These are phyloP conservation scores for Salix koriyanagi DNA, from an alignment of 345 rosid species.

Conservation along the genomic window DNA sequence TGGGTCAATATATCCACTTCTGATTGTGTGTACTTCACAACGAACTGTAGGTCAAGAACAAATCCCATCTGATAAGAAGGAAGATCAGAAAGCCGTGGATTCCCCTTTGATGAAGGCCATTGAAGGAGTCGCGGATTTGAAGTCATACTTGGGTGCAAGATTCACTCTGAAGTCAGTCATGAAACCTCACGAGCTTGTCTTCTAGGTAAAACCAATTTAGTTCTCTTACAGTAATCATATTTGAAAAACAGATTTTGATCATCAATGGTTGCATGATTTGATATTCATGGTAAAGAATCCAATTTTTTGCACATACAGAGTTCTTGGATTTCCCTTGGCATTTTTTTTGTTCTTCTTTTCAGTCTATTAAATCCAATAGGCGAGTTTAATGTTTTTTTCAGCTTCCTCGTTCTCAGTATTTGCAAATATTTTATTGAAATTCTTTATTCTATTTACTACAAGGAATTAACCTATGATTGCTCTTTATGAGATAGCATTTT, in stretches of 20 bases:
- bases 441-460: neutral
- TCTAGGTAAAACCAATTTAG: constrained; percentile 31
- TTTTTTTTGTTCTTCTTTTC: neutral
- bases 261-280: neutral
- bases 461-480: neutral
- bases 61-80: constrained; percentile 58
- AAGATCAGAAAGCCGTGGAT: constrained; percentile 64
- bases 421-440: neutral
- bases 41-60: constrained; percentile 44
- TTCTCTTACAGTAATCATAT: too few species aligned
- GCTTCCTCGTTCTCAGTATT: neutral
- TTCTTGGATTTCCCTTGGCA: neutral
- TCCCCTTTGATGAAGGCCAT: constrained; percentile 48
- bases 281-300: neutral
- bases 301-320: neutral
- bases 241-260: neutral
- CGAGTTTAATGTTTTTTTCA: neutral
- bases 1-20: neutral
- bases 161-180: constrained; percentile 53
- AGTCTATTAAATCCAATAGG: neutral
- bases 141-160: constrained; percentile 44
- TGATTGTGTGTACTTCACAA: neutral
- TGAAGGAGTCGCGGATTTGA: constrained; percentile 46
- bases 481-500: neutral
- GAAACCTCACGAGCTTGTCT: constrained; percentile 83